Percentiles rank a stretch among this genome's conserved stretches.
Evolutionary conservation across 2,329 filamentous ascomycete species (phyloP).

Genomic region (Colletotrichum nymphaeae): DNA sequence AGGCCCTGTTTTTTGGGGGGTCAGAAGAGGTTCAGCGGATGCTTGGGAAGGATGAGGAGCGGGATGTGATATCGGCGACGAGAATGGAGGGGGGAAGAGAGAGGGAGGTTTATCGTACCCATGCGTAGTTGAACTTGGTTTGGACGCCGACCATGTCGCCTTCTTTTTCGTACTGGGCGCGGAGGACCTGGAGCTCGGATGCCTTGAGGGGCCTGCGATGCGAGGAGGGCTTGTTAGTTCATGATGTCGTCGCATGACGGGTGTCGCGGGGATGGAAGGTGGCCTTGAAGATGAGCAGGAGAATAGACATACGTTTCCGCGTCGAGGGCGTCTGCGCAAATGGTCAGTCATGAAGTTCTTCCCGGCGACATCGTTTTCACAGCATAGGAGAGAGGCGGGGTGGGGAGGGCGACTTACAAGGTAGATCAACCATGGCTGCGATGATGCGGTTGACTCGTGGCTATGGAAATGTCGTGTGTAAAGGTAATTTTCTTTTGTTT

Average conservation of each 20-base stretch:
- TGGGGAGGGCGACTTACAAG: conserved; percentile 51
- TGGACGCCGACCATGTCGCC: conserved; percentile 96
- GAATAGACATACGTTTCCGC: conserved; percentile 81
- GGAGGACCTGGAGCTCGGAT: conserved; percentile 91
- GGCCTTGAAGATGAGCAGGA: background rate
- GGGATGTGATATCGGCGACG: too few species aligned
- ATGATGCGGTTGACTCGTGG: background rate
- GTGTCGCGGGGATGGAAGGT: background rate
- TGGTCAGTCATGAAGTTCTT: conserved; percentile 12
- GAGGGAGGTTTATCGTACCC: conserved; percentile 70
- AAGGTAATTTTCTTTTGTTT: background rate
- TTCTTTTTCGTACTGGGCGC: conserved; percentile 96
- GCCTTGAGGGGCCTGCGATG: conserved; percentile 83
- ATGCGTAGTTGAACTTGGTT: conserved; percentile 99
- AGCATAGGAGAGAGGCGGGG: background rate
- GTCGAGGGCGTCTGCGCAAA: conserved; percentile 86
- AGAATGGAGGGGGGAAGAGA: too few species aligned
- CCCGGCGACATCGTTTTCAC: background rate
- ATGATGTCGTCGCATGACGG: background rate
- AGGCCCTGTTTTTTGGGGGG: conserved; percentile 73
- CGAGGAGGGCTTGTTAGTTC: conserved; percentile 13
- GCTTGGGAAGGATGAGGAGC: too few species aligned
- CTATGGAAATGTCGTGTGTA: too few species aligned
- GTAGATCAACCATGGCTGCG: conserved; percentile 59
- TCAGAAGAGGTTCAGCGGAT: background rate